Conservation (phyloP, 2,329 filamentous ascomycete species). For the Colletotrichum simmondsii region DNA sequence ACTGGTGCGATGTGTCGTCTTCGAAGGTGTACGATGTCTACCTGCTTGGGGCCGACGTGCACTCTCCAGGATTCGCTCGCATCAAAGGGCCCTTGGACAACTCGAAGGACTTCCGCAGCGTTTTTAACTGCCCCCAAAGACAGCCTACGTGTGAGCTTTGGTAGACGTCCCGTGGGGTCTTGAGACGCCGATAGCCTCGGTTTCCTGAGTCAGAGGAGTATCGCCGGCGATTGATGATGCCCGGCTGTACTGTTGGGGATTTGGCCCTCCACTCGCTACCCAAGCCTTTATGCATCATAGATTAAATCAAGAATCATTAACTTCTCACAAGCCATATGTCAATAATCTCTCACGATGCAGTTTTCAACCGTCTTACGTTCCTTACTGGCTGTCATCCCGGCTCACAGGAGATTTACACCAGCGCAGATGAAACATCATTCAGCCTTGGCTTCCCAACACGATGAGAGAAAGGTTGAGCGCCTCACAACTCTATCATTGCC, state of each 20-base stretch:
- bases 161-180: conserved; percentile 49
- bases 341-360: neutral
- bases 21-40: conserved; percentile 63
- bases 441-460: too few relatives aligned
- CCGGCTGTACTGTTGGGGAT: neutral
- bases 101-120: conserved; percentile 73
- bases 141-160: conserved; percentile 77
- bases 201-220: neutral
- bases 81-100: conserved; percentile 74
- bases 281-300: neutral
- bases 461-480: too few relatives aligned
- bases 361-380: neutral
- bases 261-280: neutral
- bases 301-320: neutral
- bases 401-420: too few relatives aligned
- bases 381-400: too few relatives aligned
- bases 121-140: conserved; percentile 72
- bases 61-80: conserved; percentile 71
- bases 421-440: too few relatives aligned
- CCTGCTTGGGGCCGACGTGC: conserved; percentile 70
- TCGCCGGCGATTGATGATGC: neutral
- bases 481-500: too few relatives aligned
- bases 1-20: conserved; percentile 74
- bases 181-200: neutral
- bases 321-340: neutral